Evolutionary conservation across 1,139 yeast genomes (phyloP), one percentile per base, ranked within the genome.

Genomic region (Scheffersomyces titani): DNA sequence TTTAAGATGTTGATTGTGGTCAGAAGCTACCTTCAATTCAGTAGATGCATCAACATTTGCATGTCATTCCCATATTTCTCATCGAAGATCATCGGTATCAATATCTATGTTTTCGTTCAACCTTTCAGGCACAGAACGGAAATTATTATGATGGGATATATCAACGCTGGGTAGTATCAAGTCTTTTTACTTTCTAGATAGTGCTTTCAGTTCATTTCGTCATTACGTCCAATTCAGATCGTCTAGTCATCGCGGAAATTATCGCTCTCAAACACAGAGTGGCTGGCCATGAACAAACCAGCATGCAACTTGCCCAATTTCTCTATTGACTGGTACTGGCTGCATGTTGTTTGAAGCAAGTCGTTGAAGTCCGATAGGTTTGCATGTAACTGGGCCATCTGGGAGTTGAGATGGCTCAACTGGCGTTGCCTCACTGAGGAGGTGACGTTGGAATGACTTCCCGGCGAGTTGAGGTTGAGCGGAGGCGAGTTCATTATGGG

Each of bases 241-340:
- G 36, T 48, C 48, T 53, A 55, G 40, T 57, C 58, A 7, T 53
- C 61, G 19, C 54, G 54, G 54, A 63, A 63, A 50, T 63, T 63
- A 47, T 83, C 87, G 57, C 79, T 80, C 58, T 84, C 89, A 67
- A 85, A 84, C n/a, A 84, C 87, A 49, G 80, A 77, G 63, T 85
- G 87, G 63, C 86, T 80, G 4, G 89, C 88, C 88, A 85, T 85
- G 63, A 86, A 83, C 61, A 87, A 71, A 21, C 86, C 77, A 1
- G 89, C 89, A 61, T 87, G 91, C 60, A 85, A 74, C 53, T 84
- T 78, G 3, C 90, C 91, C 51, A 87, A 71, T 59, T 77, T 76
- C 63, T 85, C 82, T 44, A 87, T 82, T 40, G 80, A 74, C 58
- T 82, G 81, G 54, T 84, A 87, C 63, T 87, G 91, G 24, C 77